Percentiles rank a stretch among this genome's conserved stretches.
Evolutionary conservation across 345 rosid species (phyloP).

Genomic region (Arabis alpina): DNA sequence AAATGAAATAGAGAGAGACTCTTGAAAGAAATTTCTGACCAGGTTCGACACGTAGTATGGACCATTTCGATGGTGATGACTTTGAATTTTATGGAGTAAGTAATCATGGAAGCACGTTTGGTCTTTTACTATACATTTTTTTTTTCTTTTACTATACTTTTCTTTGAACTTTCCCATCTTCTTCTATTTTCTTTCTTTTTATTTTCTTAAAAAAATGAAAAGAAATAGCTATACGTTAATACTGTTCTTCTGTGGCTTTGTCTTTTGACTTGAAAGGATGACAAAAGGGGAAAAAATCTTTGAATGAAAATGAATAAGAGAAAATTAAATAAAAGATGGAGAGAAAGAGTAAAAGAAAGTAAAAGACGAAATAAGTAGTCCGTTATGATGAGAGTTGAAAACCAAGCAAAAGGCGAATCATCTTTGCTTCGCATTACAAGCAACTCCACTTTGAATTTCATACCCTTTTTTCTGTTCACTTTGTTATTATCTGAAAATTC

Average conservation of each 20-base stretch:
- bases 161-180: slow-evolving; percentile 38
- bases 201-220: neutral
- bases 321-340: slow-evolving; percentile 9
- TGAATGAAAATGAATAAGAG: neutral
- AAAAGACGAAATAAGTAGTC: slow-evolving; percentile 45
- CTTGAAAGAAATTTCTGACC: slow-evolving; percentile 32
- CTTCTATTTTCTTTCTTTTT: neutral
- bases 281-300: slow-evolving; percentile 2
- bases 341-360: slow-evolving; percentile 34
- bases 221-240: slow-evolving; percentile 18
- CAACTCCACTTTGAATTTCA: slow-evolving; percentile 39
- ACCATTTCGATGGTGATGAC: slow-evolving; percentile 40
- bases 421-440: slow-evolving; percentile 44
- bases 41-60: slow-evolving; percentile 38
- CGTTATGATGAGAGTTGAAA: slow-evolving; percentile 48
- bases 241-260: slow-evolving; percentile 40
- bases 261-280: slow-evolving; percentile 37
- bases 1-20: slow-evolving; percentile 30
- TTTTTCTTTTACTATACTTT: slow-evolving; percentile 23
- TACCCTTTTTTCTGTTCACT: slow-evolving; percentile 3
- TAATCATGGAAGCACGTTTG: slow-evolving; percentile 48
- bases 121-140: slow-evolving; percentile 26
- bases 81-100: slow-evolving; percentile 34
- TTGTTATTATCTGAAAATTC: slow-evolving; percentile 2
- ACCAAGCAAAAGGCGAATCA: slow-evolving; percentile 47